Evolutionary conservation across 1,284 basidiomycete species (phyloP).

Genomic region (Ceratobasidium sp.): DNA sequence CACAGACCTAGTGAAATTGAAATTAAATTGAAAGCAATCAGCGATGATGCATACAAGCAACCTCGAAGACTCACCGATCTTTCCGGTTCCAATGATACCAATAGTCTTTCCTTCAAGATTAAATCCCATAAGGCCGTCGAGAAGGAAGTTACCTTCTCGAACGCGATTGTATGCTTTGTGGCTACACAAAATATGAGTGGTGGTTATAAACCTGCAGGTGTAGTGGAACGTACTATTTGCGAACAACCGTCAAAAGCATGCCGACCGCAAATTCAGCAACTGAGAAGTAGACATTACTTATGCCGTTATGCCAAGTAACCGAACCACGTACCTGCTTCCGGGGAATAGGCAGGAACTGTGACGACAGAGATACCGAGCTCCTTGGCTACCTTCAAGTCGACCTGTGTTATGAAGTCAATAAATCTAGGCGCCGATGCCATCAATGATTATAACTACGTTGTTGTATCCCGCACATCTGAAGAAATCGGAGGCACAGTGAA

Average conservation of each 20-base stretch:
- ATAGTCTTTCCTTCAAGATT: slow-evolving; percentile 56
- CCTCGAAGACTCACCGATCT: slow-evolving; percentile 50
- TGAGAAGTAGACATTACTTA: neutral
- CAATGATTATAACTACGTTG: slow-evolving; percentile 23
- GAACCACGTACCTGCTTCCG: slow-evolving; percentile 42
- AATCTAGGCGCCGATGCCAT: neutral
- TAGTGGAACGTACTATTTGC: slow-evolving; percentile 43
- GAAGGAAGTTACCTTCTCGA: slow-evolving; percentile 46
- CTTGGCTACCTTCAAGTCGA: slow-evolving; percentile 43
- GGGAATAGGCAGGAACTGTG: slow-evolving; percentile 46
- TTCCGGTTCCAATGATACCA: slow-evolving; percentile 61
- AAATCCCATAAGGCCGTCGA: slow-evolving; percentile 45
- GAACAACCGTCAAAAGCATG: slow-evolving; percentile 44
- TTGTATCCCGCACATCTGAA: slow-evolving; percentile 42
- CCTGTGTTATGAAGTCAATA: slow-evolving; percentile 33
- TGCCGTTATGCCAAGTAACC: neutral
- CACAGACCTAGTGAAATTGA: slow-evolving; percentile 41
- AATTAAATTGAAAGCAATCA: neutral
- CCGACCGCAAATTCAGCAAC: slow-evolving; percentile 46
- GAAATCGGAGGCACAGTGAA: neutral
- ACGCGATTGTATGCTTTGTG: slow-evolving; percentile 45
- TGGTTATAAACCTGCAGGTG: neutral
- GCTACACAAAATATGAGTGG: slow-evolving; percentile 30
- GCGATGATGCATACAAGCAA: neutral
- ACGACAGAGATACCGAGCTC: slow-evolving; percentile 44